Evolutionary conservation across 345 rosid species (phyloP), one percentile per base, ranked within the genome.

Genomic region (Citrus hindsii): DNA sequence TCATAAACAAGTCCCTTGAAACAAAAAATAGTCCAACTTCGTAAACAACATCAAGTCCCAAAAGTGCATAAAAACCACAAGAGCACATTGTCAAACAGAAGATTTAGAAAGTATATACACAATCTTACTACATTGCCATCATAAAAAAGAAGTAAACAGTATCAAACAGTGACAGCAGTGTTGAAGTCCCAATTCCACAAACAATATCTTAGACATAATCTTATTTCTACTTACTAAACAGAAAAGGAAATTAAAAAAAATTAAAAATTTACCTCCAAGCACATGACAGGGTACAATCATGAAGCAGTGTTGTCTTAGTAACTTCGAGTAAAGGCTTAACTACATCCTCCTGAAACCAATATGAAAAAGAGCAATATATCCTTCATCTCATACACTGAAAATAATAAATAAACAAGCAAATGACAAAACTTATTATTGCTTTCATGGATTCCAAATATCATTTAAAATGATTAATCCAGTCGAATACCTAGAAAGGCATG

Each of bases 281-380:
- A 79, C 97, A 92, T 70, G 92, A 78, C 46, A 94, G 80, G n/a
- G 98, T 90, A 76, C 98, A 90, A 79, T 93, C 95, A 90, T 93
- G 97, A 75, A 94, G 95, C 80, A 93, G 79, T 55, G 97, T 84
- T 2, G 95, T 90, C 83, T 92, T 93, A 2, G 96, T 91, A 62
- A 95, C 91, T 84, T 90, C 93, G 79, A 88, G 93, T 81, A 90
- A 85, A 56, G 93, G 98, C 87, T 94, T 93, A 65, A 87, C 88
- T 5, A 84, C 88, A 87, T 93, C 93, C 79, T 91, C 98, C 93
- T 91, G 93, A 75, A 83, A 84, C 5, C 79, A 76, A 76, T 40
- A 61, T 74, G 10, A 65, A 83, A 32, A 55, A 30, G 71, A 67
- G 14, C 68, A 67, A 60, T 46, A 66, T 42, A 51, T 56, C 12